phyloP scores from a whole-genome alignment of 1,284 basidiomycete genomes.

The Malassezia pachydermatis region DNA sequence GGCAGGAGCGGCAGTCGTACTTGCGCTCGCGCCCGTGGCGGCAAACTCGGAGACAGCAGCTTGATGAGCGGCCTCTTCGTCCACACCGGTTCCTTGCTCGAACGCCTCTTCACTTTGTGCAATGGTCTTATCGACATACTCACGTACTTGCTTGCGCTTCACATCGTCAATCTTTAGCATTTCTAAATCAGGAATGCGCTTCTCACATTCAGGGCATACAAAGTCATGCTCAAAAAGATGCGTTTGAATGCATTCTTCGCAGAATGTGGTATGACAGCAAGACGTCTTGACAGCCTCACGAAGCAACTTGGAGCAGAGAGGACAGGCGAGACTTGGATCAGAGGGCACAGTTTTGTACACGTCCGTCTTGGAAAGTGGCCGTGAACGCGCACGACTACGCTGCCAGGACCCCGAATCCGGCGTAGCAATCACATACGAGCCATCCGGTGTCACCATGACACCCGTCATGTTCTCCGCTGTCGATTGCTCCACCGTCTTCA shows the following conservation, averaged over 20 bases:
- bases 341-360: slow-evolving; percentile 41
- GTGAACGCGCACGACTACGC: slow-evolving; percentile 30
- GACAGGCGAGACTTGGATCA: slow-evolving; percentile 40
- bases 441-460: slow-evolving; percentile 46
- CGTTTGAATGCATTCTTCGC: slow-evolving; percentile 46
- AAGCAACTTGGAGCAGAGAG: slow-evolving; percentile 40
- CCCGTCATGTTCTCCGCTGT: slow-evolving; percentile 36
- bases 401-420: slow-evolving; percentile 41
- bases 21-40: slow-evolving; percentile 7
- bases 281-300: slow-evolving; percentile 39
- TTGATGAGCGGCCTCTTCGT: slow-evolving; percentile 21
- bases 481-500: slow-evolving; percentile 76
- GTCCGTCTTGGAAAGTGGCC: slow-evolving; percentile 39
- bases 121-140: slow-evolving; percentile 40
- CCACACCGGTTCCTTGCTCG: slow-evolving; percentile 28
- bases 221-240: slow-evolving; percentile 47
- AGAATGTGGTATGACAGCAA: slow-evolving; percentile 41
- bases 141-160: slow-evolving; percentile 31
- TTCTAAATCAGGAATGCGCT: slow-evolving; percentile 36
- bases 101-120: slow-evolving; percentile 37
- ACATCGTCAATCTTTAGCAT: slow-evolving; percentile 40
- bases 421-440: slow-evolving; percentile 44
- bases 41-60: slow-evolving; percentile 14
- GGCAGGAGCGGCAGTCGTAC: not conserved
- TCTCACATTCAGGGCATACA: slow-evolving; percentile 45